Conservation (phyloP, 306 rosid genomes). For the Acacia confusa region DNA sequence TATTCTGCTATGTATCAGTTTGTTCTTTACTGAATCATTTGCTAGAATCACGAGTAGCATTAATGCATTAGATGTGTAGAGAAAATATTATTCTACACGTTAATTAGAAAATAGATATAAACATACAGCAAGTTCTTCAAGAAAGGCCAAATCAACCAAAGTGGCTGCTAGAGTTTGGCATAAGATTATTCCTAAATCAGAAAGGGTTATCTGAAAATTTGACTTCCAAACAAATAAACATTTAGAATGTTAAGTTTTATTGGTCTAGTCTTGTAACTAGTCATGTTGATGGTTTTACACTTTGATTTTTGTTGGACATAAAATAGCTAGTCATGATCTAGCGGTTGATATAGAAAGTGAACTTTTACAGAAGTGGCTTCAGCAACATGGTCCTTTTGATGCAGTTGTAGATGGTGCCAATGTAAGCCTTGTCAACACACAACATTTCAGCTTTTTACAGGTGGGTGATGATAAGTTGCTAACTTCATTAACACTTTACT, state of each 20-base stretch:
- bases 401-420: constrained; percentile 96
- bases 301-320: constrained; percentile 26
- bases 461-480: constrained; percentile 40
- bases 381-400: constrained; percentile 78
- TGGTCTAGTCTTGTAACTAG: neutral
- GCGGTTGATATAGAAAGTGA: constrained; percentile 51
- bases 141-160: constrained; percentile 1
- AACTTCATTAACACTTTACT: constrained; percentile 19
- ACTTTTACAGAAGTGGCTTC: constrained; percentile 82
- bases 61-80: neutral
- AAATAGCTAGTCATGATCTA: constrained; percentile 27
- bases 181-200: neutral
- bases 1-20: neutral
- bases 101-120: neutral
- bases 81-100: neutral
- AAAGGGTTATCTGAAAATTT: neutral
- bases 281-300: constrained; percentile 12
- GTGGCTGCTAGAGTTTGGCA: neutral
- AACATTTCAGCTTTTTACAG: constrained; percentile 58
- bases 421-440: constrained; percentile 53
- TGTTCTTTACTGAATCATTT: neutral
- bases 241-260: neutral
- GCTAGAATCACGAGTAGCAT: neutral
- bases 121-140: neutral
- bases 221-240: neutral